A percentile compares a stretch with the other conserved stretches of the same genome.
Evolutionary conservation across 805 yeast species (phyloP).

Genomic region (Hanseniaspora occidentalis): DNA sequence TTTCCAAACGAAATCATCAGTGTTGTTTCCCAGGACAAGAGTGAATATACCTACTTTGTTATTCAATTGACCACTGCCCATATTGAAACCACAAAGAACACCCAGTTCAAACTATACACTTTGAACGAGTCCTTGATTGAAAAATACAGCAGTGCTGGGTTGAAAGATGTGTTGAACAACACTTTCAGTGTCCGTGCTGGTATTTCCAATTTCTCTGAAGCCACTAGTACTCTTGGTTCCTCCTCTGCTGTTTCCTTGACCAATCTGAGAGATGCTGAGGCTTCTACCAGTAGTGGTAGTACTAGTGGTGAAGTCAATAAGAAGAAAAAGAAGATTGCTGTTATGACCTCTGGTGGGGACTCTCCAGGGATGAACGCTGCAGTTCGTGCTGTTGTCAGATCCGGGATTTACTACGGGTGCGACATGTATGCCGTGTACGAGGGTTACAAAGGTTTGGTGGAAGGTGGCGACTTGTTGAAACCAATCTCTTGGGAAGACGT

Average conservation of each 20-base stretch:
- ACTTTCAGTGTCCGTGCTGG: neutral
- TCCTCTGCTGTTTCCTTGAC: conserved; percentile 1
- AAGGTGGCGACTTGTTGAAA: conserved; percentile 69
- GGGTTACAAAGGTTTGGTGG: conserved; percentile 88
- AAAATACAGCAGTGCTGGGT: neutral
- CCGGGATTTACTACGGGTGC: conserved; percentile 79
- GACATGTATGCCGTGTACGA: conserved; percentile 86
- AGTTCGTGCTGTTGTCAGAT: conserved; percentile 89
- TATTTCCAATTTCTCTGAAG: neutral
- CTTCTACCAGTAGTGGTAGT: neutral
- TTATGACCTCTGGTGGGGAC: conserved; percentile 98
- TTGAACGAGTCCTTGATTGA: neutral
- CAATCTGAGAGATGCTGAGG: neutral
- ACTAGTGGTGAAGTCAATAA: neutral
- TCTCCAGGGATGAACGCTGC: conserved; percentile 98
- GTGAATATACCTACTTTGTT: neutral
- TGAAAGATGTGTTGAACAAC: conserved; percentile 4
- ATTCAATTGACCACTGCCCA: conserved; percentile 4
- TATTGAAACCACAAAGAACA: conserved; percentile 1
- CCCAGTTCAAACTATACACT: neutral
- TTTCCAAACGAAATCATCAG: neutral
- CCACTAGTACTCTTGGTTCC: neutral
- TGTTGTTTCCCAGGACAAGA: neutral
- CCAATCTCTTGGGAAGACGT: conserved; percentile 90
- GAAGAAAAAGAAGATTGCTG: conserved; percentile 56